phyloP scores from a whole-genome alignment of 2,329 filamentous ascomycete genomes.

The Microdochium bolleyi region DNA sequence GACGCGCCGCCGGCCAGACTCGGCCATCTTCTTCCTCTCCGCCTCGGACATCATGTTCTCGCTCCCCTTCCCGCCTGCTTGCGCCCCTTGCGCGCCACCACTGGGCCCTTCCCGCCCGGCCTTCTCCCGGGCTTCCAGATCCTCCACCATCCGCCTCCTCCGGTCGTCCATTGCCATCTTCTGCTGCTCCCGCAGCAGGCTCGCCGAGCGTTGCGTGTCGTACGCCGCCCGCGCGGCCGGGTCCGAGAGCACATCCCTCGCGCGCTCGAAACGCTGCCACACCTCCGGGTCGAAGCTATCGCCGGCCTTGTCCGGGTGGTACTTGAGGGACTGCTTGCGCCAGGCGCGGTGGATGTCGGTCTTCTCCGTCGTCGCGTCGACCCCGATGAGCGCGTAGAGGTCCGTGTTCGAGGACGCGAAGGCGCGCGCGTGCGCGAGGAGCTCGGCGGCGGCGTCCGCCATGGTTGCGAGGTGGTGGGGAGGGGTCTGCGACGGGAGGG shows the following conservation, averaged over 20 bases:
- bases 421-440: constrained; percentile 45
- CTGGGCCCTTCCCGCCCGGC: constrained; percentile 52
- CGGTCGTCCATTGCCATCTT: constrained; percentile 66
- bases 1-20: constrained; percentile 23
- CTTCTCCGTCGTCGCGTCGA: constrained; percentile 56
- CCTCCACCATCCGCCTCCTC: constrained; percentile 72
- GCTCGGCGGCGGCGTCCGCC: constrained; percentile 34
- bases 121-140: constrained; percentile 68
- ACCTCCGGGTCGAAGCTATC: constrained; percentile 67
- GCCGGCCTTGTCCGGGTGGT: constrained; percentile 88
- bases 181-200: constrained; percentile 61
- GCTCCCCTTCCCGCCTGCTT: constrained; percentile 7
- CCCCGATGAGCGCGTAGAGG: constrained; percentile 69
- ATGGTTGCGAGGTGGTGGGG: too few relatives aligned
- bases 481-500: too few relatives aligned
- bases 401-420: constrained; percentile 58
- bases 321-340: constrained; percentile 76
- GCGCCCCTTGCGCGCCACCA: constrained; percentile 35
- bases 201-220: constrained; percentile 66
- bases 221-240: constrained; percentile 65
- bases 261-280: constrained; percentile 79
- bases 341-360: constrained; percentile 78
- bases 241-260: constrained; percentile 76
- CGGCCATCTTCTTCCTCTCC: constrained; percentile 21
- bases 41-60: constrained; percentile 10